Conservation (phyloP, 2,329 filamentous ascomycete species). For the Penicillium sp. region DNA sequence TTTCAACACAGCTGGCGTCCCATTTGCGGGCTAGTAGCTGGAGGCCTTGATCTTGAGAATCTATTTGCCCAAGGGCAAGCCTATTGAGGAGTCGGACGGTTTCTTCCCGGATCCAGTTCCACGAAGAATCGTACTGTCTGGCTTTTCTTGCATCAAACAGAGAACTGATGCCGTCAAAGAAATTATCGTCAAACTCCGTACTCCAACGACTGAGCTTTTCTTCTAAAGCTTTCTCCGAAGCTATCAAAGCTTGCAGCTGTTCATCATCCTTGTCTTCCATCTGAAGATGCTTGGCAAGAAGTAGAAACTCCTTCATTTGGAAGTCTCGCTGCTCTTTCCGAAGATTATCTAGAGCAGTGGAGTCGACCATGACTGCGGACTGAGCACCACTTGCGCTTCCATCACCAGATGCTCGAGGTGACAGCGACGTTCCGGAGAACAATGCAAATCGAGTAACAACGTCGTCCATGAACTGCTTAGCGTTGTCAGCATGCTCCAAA, state of each 20-base stretch:
- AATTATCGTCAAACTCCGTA: constrained; percentile 92
- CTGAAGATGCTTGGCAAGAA: constrained; percentile 84
- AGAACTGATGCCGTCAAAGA: constrained; percentile 88
- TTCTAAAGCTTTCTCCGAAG: constrained; percentile 81
- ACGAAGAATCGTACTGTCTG: constrained; percentile 93
- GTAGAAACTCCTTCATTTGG: background rate
- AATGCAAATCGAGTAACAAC: constrained; percentile 79
- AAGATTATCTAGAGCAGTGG: background rate
- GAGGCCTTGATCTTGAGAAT: constrained; percentile 92
- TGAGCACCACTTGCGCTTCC: background rate
- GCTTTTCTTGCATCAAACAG: constrained; percentile 92
- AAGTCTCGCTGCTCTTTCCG: constrained; percentile 1
- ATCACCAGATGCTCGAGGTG: background rate
- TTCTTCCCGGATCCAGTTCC: constrained; percentile 99
- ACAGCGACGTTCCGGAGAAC: constrained; percentile 64
- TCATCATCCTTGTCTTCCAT: constrained; percentile 92
- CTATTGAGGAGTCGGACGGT: constrained; percentile 98
- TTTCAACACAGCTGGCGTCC: background rate
- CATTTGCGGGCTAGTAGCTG: background rate
- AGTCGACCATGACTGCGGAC: background rate
- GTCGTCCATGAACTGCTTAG: constrained; percentile 86
- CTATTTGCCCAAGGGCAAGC: constrained; percentile 92
- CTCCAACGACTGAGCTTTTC: constrained; percentile 92
- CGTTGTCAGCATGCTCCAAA: constrained; percentile 77
- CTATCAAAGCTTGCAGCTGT: constrained; percentile 69